Base-by-base conservation (phyloP, 2,329 filamentous ascomycete species). In the Leptographium lundbergii region DNA sequence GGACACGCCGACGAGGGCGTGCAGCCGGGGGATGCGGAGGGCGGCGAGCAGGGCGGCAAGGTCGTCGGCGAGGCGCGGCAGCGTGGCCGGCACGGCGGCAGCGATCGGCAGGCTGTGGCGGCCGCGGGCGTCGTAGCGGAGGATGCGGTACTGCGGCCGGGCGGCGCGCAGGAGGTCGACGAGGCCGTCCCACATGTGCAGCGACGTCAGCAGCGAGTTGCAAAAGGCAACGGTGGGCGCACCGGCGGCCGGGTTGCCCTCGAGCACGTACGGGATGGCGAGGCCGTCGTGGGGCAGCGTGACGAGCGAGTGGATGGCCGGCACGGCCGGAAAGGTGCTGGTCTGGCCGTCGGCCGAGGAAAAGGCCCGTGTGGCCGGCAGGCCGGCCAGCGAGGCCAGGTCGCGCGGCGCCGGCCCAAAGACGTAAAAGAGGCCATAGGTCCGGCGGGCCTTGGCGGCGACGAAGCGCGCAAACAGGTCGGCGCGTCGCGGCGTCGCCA, bases 121-220 rank as follows among this genome's bases (percentile, higher is more conserved):
- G 6, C 90, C 90, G 57, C 90, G 88, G 2, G 82, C 80, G 69
- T 89, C 82, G 73, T 91, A 95, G 11, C 89, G 85, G 1, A 95
- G 75, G 63, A 95, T 79, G 57, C 87, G 84, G 69, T 89, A 85
- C 47, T 82, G 77, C 3, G 83, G 81, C 27, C 85, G 81, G 45
- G 80, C 67, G 0, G 72, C 69, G 56, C 79, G 78, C 64, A 94
- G 78, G n/a, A 81, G 73, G 1, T 75, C 72, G 0, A 94, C 73
- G 61, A 95, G 82, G 1, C 77, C 76, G 65, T 94, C 87, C 90
- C 90, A 95, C 80, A 95, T 94, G 69, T 81, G 77, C 63, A 86
- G 79, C 54, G 86, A 84, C 2, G 88, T 89, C 9, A 95, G 80
- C 56, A 95, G 85, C 1, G 87, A 91, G 75, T 95, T 95, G 71